Evolutionary conservation across 1,284 basidiomycete species (phyloP).

Genomic region (Pseudozyma tsukubaensis): DNA sequence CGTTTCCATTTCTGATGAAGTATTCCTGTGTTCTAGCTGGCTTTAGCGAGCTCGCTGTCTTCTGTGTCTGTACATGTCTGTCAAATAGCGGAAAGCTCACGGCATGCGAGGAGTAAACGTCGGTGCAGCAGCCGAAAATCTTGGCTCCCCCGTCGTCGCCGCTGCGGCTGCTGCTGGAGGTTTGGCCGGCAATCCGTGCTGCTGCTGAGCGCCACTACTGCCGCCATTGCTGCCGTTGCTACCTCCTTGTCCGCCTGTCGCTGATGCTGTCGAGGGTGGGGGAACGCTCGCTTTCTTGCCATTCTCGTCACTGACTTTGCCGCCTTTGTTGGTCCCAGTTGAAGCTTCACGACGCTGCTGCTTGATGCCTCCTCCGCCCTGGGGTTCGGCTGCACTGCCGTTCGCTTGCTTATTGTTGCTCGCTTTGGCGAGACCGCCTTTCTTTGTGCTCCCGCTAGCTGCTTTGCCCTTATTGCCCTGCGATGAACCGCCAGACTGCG

Average conservation of each 20-base stretch:
- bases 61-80: no score
- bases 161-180: conserved; percentile 11
- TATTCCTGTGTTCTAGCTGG: no score
- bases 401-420: conserved; percentile 16
- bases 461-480: conserved; percentile 16
- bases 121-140: conserved; percentile 32
- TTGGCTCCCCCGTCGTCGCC: conserved; percentile 1
- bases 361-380: not conserved
- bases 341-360: conserved; percentile 1
- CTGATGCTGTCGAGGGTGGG: not conserved
- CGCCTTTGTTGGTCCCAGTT: not conserved
- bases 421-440: conserved; percentile 3
- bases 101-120: conserved; percentile 28
- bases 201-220: not conserved
- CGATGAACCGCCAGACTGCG: conserved; percentile 3
- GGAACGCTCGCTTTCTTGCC: not conserved
- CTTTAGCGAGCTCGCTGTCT: no score
- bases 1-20: no score
- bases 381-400: not conserved
- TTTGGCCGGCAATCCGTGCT: conserved; percentile 18
- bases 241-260: not conserved
- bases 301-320: not conserved
- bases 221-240: not conserved
- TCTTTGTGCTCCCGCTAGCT: conserved; percentile 24
- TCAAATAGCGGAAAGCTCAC: not conserved